Evolutionary conservation across 805 yeast species (phyloP).

Genomic region (Ogataea ramenticola): DNA sequence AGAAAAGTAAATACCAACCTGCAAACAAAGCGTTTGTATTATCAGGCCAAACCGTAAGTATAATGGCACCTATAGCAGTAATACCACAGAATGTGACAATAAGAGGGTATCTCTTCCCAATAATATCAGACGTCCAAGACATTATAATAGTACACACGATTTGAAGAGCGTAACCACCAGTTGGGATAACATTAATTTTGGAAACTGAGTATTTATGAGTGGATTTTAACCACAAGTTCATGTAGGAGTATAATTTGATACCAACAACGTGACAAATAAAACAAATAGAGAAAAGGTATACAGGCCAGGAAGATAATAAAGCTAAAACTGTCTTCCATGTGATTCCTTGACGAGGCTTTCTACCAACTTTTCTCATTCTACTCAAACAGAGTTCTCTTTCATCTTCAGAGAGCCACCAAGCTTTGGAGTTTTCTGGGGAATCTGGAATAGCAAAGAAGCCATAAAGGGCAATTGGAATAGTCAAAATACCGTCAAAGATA

Average conservation of each 20-base stretch:
- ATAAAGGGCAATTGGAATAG: conserved; percentile 48
- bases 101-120: conserved; percentile 22
- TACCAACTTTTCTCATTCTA: conserved; percentile 6
- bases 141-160: conserved; percentile 19
- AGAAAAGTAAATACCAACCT: conserved; percentile 16
- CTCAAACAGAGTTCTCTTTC: conserved; percentile 16
- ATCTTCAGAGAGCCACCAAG: conserved; percentile 22
- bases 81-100: conserved; percentile 14
- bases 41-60: conserved; percentile 13
- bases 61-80: conserved; percentile 13
- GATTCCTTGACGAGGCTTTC: conserved; percentile 10
- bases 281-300: conserved; percentile 11
- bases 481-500: conserved; percentile 52
- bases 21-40: conserved; percentile 16
- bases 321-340: conserved; percentile 5
- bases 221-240: conserved; percentile 25
- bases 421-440: conserved; percentile 39
- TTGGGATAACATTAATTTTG: conserved; percentile 25
- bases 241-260: conserved; percentile 15
- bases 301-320: conserved; percentile 11
- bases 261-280: conserved; percentile 16
- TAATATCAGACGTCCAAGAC: conserved; percentile 23
- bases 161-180: conserved; percentile 25
- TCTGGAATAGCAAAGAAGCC: conserved; percentile 56
- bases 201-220: conserved; percentile 14